A percentile compares a stretch with the other conserved stretches of the same genome.
Conservation (phyloP, 176 grass and related monocot species). For the Phragmites australis region DNA sequence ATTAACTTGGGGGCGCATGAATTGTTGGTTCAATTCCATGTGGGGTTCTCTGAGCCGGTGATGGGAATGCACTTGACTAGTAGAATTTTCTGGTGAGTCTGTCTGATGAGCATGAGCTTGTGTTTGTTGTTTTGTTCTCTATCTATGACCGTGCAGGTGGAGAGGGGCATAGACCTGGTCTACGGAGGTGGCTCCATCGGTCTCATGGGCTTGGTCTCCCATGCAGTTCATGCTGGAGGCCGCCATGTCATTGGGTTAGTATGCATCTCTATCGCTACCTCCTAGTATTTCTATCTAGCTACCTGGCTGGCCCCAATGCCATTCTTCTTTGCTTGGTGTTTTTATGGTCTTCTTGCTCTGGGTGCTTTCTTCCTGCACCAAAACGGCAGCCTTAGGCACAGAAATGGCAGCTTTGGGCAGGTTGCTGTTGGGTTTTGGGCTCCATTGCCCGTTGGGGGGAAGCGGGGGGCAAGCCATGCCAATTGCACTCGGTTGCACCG, state of each 20-base stretch:
- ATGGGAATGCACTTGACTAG: not conserved
- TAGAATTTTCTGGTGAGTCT: not conserved
- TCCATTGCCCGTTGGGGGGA: slow-evolving; percentile 47
- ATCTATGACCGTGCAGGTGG: slow-evolving; percentile 67
- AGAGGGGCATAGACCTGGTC: slow-evolving; percentile 95
- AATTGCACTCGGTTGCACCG: slow-evolving; percentile 42
- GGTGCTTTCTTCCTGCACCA: slow-evolving; percentile 41
- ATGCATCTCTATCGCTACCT: slow-evolving; percentile 8
- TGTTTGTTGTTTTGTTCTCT: not conserved
- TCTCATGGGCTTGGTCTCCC: slow-evolving; percentile 88
- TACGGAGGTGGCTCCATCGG: slow-evolving; percentile 97
- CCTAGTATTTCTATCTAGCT: not conserved
- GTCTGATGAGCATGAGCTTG: not conserved
- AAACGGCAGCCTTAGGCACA: slow-evolving; percentile 44
- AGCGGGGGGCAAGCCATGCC: slow-evolving; percentile 20
- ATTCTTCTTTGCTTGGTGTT: slow-evolving; percentile 6
- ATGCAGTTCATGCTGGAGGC: slow-evolving; percentile 92
- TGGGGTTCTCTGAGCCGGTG: not conserved
- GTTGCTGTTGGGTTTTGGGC: slow-evolving; percentile 22
- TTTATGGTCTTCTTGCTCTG: slow-evolving; percentile 2
- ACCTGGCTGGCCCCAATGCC: not conserved
- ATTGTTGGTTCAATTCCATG: no score
- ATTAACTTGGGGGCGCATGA: no score
- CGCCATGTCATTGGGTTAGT: slow-evolving; percentile 89
- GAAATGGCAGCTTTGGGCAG: slow-evolving; percentile 39